These are phyloP conservation scores for Mortierella sp. DNA, from an alignment of 371 early-diverging fungal genomes.

Conservation along the genomic window DNA sequence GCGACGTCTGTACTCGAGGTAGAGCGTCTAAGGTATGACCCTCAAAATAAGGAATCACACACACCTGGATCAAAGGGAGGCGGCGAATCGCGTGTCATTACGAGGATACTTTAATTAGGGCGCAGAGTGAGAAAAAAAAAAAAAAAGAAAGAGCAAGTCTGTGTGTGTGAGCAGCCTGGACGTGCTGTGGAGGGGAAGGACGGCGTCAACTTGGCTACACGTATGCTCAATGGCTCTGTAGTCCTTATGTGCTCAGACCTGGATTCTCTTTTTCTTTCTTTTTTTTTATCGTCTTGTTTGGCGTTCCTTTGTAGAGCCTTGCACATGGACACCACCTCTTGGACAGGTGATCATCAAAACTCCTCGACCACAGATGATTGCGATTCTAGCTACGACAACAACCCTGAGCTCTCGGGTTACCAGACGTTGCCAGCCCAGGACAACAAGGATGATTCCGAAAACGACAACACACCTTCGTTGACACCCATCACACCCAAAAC, in stretches of 20 bases:
- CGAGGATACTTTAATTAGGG: too few species aligned
- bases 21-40: slow-evolving; percentile 36
- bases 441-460: slow-evolving; percentile 41
- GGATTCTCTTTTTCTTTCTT: background rate
- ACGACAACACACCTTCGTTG: slow-evolving; percentile 19
- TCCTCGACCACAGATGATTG: slow-evolving; percentile 26
- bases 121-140: slow-evolving; percentile 5
- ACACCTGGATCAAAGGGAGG: too few species aligned
- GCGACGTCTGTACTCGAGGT: slow-evolving; percentile 47
- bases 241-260: background rate
- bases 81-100: too few species aligned
- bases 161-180: background rate
- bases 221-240: background rate
- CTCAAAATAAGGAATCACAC: too few species aligned
- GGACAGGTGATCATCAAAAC: slow-evolving; percentile 26
- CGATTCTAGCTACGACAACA: slow-evolving; percentile 37
- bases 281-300: background rate
- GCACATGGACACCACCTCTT: slow-evolving; percentile 43
- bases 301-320: slow-evolving; percentile 26
- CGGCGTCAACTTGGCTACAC: too few species aligned
- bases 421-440: slow-evolving; percentile 50
- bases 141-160: background rate
- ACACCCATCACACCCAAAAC: slow-evolving; percentile 25
- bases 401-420: slow-evolving; percentile 51
- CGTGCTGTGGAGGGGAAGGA: too few species aligned